Evolutionary conservation across 73 alveolate genomes (phyloP).

Genomic region (Breviolum minutum): DNA sequence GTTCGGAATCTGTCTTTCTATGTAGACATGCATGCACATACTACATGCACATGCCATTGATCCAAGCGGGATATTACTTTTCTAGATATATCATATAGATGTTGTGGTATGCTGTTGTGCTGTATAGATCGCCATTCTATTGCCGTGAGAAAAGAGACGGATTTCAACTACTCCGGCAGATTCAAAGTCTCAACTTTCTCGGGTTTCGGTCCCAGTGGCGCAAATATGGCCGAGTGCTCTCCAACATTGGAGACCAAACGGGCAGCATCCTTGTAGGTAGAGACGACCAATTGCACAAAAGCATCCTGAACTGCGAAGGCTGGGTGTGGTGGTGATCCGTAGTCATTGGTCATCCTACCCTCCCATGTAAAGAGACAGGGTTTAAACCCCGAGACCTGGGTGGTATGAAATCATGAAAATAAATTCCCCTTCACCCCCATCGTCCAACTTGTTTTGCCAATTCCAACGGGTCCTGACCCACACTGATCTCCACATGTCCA

Average conservation of each 20-base stretch:
- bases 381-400: background rate
- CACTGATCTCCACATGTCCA: constrained; percentile 70
- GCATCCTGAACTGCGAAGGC: constrained; percentile 6
- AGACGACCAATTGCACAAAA: constrained; percentile 87
- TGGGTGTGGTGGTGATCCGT: background rate
- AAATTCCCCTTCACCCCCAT: no score
- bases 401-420: no score
- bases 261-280: constrained; percentile 68
- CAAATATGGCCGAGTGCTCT: constrained; percentile 85
- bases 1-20: no score
- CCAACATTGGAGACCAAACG: constrained; percentile 83
- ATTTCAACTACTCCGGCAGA: no score
- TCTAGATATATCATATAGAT: no score
- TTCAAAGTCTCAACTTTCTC: background rate
- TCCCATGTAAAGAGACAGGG: background rate
- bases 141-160: no score
- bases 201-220: background rate
- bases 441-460: no score
- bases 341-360: background rate
- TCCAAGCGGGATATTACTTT: no score
- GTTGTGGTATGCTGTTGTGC: no score
- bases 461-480: background rate
- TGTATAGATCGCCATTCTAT: no score
- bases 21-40: no score
- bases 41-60: no score